These are phyloP conservation scores for Elsinoe batatas DNA, from an alignment of 2,329 filamentous ascomycete species.

Conservation along the genomic window DNA sequence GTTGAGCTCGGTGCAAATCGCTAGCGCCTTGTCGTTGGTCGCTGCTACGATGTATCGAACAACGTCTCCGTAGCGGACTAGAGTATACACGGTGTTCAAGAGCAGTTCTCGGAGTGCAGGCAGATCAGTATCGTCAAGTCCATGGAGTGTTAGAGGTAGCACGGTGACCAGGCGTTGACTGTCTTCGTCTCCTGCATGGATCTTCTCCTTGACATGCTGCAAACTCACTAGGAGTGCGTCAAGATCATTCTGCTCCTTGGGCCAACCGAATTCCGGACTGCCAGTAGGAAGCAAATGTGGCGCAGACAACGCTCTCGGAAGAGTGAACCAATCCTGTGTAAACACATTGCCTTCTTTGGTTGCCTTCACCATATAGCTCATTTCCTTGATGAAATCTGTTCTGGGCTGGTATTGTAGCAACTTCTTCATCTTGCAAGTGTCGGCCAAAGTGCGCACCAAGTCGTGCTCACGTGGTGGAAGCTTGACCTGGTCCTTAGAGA, in stretches of 20 bases:
- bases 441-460: background rate
- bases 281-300: background rate
- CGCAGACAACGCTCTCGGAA: background rate
- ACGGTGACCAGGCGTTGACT: background rate
- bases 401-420: background rate
- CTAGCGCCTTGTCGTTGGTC: no score
- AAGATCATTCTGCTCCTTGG: background rate
- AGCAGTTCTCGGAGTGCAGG: background rate
- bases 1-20: no score
- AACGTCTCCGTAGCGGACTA: no score
- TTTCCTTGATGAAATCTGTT: background rate
- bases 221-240: background rate
- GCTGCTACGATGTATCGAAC: no score
- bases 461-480: background rate
- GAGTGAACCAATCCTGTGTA: background rate
- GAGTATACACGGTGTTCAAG: no score
- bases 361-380: constrained; percentile 1
- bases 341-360: background rate
- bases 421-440: constrained; percentile 2
- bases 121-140: background rate
- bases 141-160: background rate
- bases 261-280: background rate
- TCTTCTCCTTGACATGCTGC: background rate
- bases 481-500: background rate
- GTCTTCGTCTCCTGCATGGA: background rate